phyloP scores from a whole-genome alignment of 176 grass and related monocot genomes.

The Coix lacrymajobi region DNA sequence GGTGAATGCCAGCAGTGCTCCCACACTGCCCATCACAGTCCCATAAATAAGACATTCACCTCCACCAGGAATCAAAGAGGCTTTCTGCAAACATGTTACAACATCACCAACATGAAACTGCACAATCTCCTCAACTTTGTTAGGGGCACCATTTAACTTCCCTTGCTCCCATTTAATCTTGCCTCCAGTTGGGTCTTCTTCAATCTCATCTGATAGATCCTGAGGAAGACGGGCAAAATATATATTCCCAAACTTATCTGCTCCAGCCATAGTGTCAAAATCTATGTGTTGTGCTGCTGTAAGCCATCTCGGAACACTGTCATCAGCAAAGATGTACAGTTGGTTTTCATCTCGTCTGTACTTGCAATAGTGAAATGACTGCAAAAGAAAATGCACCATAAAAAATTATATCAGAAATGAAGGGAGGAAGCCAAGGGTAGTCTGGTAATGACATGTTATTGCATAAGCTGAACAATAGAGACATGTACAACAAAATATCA shows the following conservation, averaged over 20 bases:
- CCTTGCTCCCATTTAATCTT: conserved; percentile 99
- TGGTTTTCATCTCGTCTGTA: conserved; percentile 97
- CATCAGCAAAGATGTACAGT: conserved; percentile 96
- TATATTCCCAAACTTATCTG: conserved; percentile 97
- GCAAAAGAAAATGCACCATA: conserved; percentile 29
- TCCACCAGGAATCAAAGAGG: conserved; percentile 88
- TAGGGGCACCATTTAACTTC: conserved; percentile 91
- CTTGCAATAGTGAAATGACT: conserved; percentile 99
- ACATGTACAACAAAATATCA: background rate
- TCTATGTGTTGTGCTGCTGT: conserved; percentile 96
- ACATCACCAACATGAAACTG: conserved; percentile 99
- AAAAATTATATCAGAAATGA: conserved; percentile 35
- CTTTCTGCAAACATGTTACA: conserved; percentile 94
- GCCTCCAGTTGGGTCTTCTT: conserved; percentile 97
- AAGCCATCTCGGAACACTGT: conserved; percentile 88
- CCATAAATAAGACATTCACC: conserved; percentile 95
- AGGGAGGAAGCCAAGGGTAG: background rate
- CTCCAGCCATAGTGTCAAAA: conserved; percentile 97
- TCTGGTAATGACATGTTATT: background rate
- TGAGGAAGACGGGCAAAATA: conserved; percentile 94
- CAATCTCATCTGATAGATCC: conserved; percentile 96
- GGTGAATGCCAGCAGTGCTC: conserved; percentile 91
- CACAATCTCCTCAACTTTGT: conserved; percentile 99
- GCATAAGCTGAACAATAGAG: background rate
- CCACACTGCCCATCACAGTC: conserved; percentile 91